A percentile compares a stretch with the other conserved stretches of the same genome.
Evolutionary conservation across 2,329 filamentous ascomycete genomes (phyloP).

Genomic region (Xylariaceae sp.): DNA sequence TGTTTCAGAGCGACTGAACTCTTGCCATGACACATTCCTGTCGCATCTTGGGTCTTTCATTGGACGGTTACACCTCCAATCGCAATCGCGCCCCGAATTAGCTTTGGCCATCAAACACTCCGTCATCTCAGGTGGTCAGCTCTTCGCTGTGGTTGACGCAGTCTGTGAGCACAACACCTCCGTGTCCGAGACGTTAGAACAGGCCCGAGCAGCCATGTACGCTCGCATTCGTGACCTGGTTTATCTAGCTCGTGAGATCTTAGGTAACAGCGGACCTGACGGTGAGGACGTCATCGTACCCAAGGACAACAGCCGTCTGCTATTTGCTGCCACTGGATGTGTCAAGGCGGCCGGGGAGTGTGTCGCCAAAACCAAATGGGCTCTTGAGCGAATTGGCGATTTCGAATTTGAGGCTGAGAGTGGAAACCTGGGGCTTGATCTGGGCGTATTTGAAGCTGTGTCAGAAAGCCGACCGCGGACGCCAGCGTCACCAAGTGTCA

Average conservation of each 20-base stretch:
- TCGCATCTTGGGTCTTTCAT: slow-evolving; percentile 93
- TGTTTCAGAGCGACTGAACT: slow-evolving; percentile 79
- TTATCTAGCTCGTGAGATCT: slow-evolving; percentile 76
- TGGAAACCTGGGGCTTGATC: slow-evolving; percentile 57
- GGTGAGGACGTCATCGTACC: slow-evolving; percentile 80
- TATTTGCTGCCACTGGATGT: slow-evolving; percentile 80
- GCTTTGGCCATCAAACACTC: slow-evolving; percentile 82
- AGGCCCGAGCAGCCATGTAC: slow-evolving; percentile 76
- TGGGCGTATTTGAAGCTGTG: slow-evolving; percentile 52
- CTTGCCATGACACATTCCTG: slow-evolving; percentile 84
- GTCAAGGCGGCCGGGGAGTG: slow-evolving; percentile 91
- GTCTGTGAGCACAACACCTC: slow-evolving; percentile 77
- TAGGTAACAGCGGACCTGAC: slow-evolving; percentile 68
- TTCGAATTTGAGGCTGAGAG: slow-evolving; percentile 80
- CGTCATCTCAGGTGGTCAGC: slow-evolving; percentile 75
- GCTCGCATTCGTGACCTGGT: slow-evolving; percentile 79
- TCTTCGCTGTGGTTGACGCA: slow-evolving; percentile 79
- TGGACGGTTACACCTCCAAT: slow-evolving; percentile 84
- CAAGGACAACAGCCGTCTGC: slow-evolving; percentile 74
- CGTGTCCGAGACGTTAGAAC: slow-evolving; percentile 66
- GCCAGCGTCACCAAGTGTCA: slow-evolving; percentile 43
- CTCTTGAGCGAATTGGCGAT: slow-evolving; percentile 87
- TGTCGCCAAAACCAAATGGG: slow-evolving; percentile 79
- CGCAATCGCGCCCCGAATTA: slow-evolving; percentile 84
- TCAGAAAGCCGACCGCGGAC: slow-evolving; percentile 36